Evolutionary conservation across 2,329 filamentous ascomycete genomes (phyloP), one percentile per base, ranked within the genome.

Genomic region (Talaromyces rugulosus): DNA sequence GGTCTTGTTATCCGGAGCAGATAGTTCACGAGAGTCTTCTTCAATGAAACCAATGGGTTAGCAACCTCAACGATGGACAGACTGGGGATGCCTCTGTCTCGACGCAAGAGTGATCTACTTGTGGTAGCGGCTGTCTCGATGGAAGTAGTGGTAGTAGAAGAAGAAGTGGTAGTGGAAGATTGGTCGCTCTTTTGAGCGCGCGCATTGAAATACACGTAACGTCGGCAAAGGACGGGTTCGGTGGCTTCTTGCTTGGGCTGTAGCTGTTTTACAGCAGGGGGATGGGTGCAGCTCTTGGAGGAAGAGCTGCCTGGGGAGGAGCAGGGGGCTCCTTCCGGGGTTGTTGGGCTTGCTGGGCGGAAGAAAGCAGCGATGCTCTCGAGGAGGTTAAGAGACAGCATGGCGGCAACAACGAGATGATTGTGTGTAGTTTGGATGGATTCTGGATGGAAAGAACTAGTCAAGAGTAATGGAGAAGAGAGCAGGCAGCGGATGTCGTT

Each of bases 71-170:
- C 36, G 36, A n/a, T n/a, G 31, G 31, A 18, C 27, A 31, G 33
- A 57, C 30, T 2, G 30, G 36, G 12, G 34, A 28, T 30, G n/a
- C 30, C 30, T n/a, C 12, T n/a, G 50, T 30, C 11, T 53, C 34
- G 27, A 34, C 40, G 14, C 40, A 60, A 55, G 51, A 44, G 55
- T 28, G 8, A 18, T 33, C 58, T 59, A 62, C 61, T 55, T 56
- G 61, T 61, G 59, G 44, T 47, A 57, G 53, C 11, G 31, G 61
- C 52, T 53, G 57, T 30, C 40, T 12, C 40, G 33, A 36, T 9
- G 44, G 36, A 5, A 40, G 40, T 5, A 52, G 47, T 11, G 18
- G 50, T 31, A 5, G 50, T 9, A 31, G 50, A 31, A 31, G 36
- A 40, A 3, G 36, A 16, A 2, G 36, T 40, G 36, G 28, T 33